Percentiles rank a stretch among this genome's conserved stretches.
Evolutionary conservation across 495 filamentous ascomycete species (phyloP).

Genomic region (Usnea hakonensis): DNA sequence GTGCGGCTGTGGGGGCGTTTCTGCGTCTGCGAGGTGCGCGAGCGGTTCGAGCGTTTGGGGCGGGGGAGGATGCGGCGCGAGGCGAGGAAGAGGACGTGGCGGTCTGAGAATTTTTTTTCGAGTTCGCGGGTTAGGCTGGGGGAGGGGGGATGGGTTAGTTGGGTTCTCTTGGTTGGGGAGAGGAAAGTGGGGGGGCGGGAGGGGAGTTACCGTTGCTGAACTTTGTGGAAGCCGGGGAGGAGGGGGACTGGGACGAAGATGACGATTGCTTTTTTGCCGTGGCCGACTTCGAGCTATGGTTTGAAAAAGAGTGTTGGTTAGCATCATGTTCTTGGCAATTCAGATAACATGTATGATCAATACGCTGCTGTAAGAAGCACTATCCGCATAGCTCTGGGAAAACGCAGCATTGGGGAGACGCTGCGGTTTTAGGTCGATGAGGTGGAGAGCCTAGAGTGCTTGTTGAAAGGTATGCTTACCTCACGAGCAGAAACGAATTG

Average conservation of each 20-base stretch:
- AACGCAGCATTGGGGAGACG: no score
- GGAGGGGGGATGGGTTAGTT: conserved; percentile 1
- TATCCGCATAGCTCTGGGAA: no score
- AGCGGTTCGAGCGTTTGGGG: conserved; percentile 92
- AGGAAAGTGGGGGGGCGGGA: not conserved
- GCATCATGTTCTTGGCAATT: not conserved
- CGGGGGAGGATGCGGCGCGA: conserved; percentile 97
- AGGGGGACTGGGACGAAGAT: conserved; percentile 99
- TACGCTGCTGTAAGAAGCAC: no score
- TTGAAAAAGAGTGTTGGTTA: conserved; percentile 29
- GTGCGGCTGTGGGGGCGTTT: conserved; percentile 97
- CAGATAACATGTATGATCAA: not conserved
- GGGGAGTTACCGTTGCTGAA: conserved; percentile 83
- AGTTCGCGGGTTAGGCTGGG: conserved; percentile 94
- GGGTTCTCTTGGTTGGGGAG: not conserved
- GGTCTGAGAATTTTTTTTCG: conserved; percentile 99
- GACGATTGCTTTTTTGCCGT: conserved; percentile 99
- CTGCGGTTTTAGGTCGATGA: not conserved
- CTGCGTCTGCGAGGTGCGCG: conserved; percentile 87
- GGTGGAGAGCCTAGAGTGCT: not conserved
- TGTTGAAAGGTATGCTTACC: conserved; percentile 52
- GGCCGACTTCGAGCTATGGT: conserved; percentile 93
- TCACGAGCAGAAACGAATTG: conserved; percentile 97
- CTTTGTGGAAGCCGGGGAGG: conserved; percentile 90
- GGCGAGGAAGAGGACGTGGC: conserved; percentile 97